A percentile compares a stretch with the other conserved stretches of the same genome.
Conservation (phyloP, 1,284 basidiomycete genomes). For the Cutaneotrichosporon sp. region DNA sequence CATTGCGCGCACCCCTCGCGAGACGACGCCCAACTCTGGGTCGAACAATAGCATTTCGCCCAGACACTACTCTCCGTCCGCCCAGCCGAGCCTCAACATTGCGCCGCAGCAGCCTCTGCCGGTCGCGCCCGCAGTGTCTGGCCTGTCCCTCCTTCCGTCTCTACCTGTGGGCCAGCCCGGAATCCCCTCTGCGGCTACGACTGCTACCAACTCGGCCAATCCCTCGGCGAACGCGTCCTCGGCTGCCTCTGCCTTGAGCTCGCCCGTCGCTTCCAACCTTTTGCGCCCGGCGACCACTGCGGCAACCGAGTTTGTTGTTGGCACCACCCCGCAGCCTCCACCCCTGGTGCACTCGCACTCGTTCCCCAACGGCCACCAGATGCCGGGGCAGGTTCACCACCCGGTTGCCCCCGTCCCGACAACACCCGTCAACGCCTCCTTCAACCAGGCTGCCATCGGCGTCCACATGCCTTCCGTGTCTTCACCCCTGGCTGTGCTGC, state of each 20-base stretch:
- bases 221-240: not conserved
- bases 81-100: conserved; percentile 15
- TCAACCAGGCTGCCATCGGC: conserved; percentile 31
- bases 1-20: conserved; percentile 37
- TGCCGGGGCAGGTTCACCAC: conserved; percentile 43
- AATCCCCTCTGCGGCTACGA: not conserved
- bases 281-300: conserved; percentile 14
- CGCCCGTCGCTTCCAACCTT: conserved; percentile 15
- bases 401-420: conserved; percentile 20
- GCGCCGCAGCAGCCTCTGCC: conserved; percentile 1
- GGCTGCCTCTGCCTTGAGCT: conserved; percentile 6
- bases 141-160: conserved; percentile 31
- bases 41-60: conserved; percentile 39
- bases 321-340: conserved; percentile 7
- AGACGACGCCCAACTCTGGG: conserved; percentile 27
- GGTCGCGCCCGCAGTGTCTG: not conserved
- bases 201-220: not conserved
- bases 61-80: conserved; percentile 25
- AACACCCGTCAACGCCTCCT: conserved; percentile 34
- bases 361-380: conserved; percentile 50
- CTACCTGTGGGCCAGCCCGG: conserved; percentile 32
- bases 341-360: conserved; percentile 50
- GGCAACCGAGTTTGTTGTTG: conserved; percentile 5
- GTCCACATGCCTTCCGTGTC: conserved; percentile 45
- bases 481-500: conserved; percentile 43